Evolutionary conservation across 208 protist species (phyloP).

Genomic region (Polymyxa betae): DNA sequence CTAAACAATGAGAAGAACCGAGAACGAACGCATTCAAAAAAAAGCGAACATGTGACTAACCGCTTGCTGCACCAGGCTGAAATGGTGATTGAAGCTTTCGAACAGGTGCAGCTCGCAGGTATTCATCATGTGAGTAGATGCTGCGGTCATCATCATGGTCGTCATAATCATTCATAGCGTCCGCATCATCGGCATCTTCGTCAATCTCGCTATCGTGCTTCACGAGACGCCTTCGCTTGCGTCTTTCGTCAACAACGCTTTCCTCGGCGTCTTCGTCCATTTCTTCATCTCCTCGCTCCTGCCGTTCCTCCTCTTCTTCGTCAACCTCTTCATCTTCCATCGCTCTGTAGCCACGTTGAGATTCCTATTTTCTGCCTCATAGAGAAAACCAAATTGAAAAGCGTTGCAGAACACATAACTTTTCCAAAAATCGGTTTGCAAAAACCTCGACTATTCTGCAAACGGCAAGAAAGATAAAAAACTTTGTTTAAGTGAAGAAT

Average conservation of each 20-base stretch:
- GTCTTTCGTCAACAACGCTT: neutral
- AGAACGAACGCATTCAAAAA: too few species aligned
- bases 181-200: too few species aligned
- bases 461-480: too few species aligned
- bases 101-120: neutral
- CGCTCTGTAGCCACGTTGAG: too few species aligned
- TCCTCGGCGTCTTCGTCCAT: neutral
- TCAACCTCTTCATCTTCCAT: neutral
- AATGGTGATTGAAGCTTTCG: neutral
- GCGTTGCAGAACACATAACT: too few species aligned
- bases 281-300: neutral
- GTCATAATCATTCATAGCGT: too few species aligned
- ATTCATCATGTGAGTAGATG: neutral
- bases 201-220: neutral
- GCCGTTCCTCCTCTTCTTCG: neutral
- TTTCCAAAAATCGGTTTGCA: too few species aligned
- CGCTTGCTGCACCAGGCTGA: constrained; percentile 1
- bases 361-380: too few species aligned
- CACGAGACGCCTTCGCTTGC: neutral
- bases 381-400: too few species aligned
- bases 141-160: neutral
- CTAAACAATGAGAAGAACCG: neutral
- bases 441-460: too few species aligned
- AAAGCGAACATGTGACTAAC: too few species aligned
- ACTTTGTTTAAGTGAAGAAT: too few species aligned